phyloP scores from a whole-genome alignment of 2,329 filamentous ascomycete genomes.

The Pleurostoma richardsiae region DNA sequence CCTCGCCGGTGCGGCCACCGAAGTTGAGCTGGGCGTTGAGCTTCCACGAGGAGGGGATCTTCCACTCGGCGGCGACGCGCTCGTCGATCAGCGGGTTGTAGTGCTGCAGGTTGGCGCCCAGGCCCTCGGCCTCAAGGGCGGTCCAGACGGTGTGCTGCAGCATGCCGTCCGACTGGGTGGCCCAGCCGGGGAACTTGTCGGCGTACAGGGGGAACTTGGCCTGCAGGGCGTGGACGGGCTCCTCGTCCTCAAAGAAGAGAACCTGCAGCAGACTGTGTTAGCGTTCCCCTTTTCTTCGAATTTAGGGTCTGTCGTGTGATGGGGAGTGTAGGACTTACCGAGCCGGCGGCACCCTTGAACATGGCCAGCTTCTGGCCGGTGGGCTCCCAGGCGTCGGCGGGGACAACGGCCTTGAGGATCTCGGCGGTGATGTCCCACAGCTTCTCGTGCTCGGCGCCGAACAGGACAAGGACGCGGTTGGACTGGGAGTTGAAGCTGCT shows the following conservation, averaged over 20 bases:
- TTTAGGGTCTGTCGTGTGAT: background rate
- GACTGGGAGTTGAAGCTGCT: conserved; percentile 87
- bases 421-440: conserved; percentile 74
- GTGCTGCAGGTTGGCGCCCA: conserved; percentile 88
- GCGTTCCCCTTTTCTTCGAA: background rate
- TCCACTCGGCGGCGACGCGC: conserved; percentile 65
- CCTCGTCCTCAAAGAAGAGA: conserved; percentile 81
- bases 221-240: conserved; percentile 61
- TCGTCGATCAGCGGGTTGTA: conserved; percentile 84
- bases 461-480: conserved; percentile 71
- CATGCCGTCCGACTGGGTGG: conserved; percentile 74
- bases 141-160: conserved; percentile 78
- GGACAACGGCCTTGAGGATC: conserved; percentile 63
- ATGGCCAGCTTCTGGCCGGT: conserved; percentile 38
- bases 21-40: conserved; percentile 84
- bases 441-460: conserved; percentile 79
- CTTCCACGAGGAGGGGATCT: conserved; percentile 66
- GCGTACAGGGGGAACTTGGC: conserved; percentile 68
- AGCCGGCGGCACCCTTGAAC: conserved; percentile 72
- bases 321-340: conserved; percentile 44
- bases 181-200: conserved; percentile 75
- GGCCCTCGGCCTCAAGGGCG: conserved; percentile 74
- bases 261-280: conserved; percentile 34
- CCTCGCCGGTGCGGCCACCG: conserved; percentile 53
- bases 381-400: conserved; percentile 54